phyloP scores from a whole-genome alignment of 495 filamentous ascomycete species.

The Amniculicola lignicola region DNA sequence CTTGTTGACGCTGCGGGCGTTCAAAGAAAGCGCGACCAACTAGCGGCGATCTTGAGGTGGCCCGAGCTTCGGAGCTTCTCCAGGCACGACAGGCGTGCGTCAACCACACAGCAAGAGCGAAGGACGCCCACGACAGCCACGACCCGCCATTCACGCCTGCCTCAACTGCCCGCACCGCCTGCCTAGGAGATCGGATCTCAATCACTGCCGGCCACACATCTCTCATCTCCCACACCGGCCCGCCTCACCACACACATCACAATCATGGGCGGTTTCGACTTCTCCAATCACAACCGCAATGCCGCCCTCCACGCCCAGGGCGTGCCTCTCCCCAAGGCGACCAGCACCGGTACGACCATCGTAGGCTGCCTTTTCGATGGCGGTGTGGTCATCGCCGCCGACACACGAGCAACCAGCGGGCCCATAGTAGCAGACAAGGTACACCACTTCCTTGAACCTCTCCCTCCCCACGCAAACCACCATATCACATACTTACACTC shows the following conservation, averaged over 20 bases:
- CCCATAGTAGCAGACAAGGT: conserved; percentile 99
- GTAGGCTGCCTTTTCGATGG: conserved; percentile 96
- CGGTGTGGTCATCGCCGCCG: conserved; percentile 95
- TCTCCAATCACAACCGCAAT: conserved; percentile 99
- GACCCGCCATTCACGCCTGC: no score
- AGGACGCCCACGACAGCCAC: background rate
- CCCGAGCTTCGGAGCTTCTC: conserved; percentile 1
- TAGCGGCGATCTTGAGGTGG: background rate
- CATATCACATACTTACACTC: background rate
- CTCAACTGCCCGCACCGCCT: no score
- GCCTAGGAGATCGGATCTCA: no score
- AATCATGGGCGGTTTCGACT: conserved; percentile 90
- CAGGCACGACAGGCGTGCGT: conserved; percentile 12
- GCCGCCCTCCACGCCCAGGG: conserved; percentile 88
- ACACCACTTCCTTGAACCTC: no score
- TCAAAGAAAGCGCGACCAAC: background rate
- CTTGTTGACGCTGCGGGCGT: no score
- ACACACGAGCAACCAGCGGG: conserved; percentile 95
- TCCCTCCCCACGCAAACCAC: background rate
- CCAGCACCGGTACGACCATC: conserved; percentile 98
- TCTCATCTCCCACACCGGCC: background rate
- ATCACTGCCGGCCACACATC: no score
- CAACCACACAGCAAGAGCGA: background rate
- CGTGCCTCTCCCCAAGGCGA: conserved; percentile 92
- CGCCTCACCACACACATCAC: background rate